Conservation (phyloP, 495 filamentous ascomycete species). For the Rostrohypoxylon terebratum region DNA sequence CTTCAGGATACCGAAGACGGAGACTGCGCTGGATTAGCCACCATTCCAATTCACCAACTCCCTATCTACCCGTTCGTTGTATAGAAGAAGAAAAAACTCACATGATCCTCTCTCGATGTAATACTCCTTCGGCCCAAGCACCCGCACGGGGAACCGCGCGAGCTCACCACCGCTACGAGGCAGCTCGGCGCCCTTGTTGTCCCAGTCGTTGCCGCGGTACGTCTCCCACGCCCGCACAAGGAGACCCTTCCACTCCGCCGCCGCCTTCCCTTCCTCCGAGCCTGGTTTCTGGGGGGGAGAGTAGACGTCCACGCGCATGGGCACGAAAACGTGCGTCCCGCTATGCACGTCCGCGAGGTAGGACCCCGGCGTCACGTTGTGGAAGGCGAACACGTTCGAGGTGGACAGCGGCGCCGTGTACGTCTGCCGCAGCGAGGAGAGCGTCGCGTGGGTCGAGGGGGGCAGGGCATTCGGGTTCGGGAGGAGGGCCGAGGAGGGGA, state of each 20-base stretch:
- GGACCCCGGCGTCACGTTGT: slow-evolving; percentile 70
- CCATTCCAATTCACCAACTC: background rate
- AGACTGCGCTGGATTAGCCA: slow-evolving; percentile 50
- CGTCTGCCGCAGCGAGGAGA: slow-evolving; percentile 64
- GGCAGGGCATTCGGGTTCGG: too few species aligned
- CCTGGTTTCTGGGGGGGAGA: slow-evolving; percentile 44
- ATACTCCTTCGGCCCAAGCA: slow-evolving; percentile 73
- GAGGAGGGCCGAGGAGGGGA: slow-evolving; percentile 63
- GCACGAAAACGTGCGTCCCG: slow-evolving; percentile 76
- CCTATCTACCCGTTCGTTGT: background rate
- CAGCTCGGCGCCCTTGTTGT: slow-evolving; percentile 77
- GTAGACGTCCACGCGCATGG: slow-evolving; percentile 80
- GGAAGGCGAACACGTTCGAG: slow-evolving; percentile 77
- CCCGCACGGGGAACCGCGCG: slow-evolving; percentile 68
- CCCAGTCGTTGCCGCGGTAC: slow-evolving; percentile 88
- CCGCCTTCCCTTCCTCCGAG: slow-evolving; percentile 54
- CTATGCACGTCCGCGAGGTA: slow-evolving; percentile 87
- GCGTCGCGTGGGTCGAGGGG: slow-evolving; percentile 82
- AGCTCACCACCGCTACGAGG: slow-evolving; percentile 48
- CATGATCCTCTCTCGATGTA: slow-evolving; percentile 78
- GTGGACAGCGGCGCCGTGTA: slow-evolving; percentile 71
- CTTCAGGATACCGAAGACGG: slow-evolving; percentile 76
- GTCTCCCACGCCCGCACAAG: slow-evolving; percentile 81
- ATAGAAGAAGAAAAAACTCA: slow-evolving; percentile 68
- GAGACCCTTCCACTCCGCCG: slow-evolving; percentile 44